Evolutionary conservation across 2,329 filamentous ascomycete genomes (phyloP), one percentile per base, ranked within the genome.

Genomic region (Akanthomyces lecanii): DNA sequence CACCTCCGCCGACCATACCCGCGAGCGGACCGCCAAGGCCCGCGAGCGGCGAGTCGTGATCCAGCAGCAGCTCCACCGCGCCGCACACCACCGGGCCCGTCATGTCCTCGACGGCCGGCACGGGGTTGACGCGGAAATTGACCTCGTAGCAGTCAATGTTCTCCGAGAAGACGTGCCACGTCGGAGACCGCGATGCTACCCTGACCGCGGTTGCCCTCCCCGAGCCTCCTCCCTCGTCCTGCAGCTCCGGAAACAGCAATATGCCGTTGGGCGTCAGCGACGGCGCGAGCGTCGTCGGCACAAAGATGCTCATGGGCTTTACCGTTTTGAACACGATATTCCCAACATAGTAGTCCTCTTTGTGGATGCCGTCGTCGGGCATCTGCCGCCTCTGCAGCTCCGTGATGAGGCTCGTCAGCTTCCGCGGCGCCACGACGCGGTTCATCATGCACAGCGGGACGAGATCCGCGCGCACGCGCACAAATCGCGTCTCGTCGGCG

Each of bases 401-500:
- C 28, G 52, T 58, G 48, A 66, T 57, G 25, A 70, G 63, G 14
- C 64, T 64, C n/a, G 69, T 57, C 21, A 71, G 57, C 28, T 69
- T 64, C 14, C 69, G 65, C 1, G 70, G 68, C 28, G 69, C 62
- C 36, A 71, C 65, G 30, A 72, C 68, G 44, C 58, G 70, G 56
- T 71, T 71, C 71, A 69, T 71, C 59, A 70, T 67, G 5, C 65
- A 67, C 12, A 71, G 61, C 0, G 65, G 67, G 3, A 72, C 52
- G 11, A 69, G 65, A 2, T 72, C 68, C 8, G 71, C 67, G 3
- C 69, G 64, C 14, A 72, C 69, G 4, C 71, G 66, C 14, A 71
- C 67, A 50, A 72, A 72, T 16, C 69, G 62, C 1, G 70, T 65
- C 7, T 71, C 67, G 50, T 66, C 72, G 14, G 71, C 68, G 71